phyloP scores from a whole-genome alignment of 73 alveolate species.

The Stentor coeruleus region DNA sequence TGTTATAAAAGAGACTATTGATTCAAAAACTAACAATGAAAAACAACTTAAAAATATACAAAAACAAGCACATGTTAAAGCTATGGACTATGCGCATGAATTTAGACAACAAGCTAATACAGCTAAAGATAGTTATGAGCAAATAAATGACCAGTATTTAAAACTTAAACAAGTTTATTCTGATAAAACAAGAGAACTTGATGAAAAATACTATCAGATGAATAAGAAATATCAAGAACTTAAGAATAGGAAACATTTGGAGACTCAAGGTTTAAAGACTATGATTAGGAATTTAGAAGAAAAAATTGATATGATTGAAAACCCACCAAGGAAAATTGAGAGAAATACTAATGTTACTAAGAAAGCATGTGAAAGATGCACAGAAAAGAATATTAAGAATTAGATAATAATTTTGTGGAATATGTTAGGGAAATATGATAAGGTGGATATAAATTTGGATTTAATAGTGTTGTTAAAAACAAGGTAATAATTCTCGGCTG shows the following conservation, averaged over 20 bases:
- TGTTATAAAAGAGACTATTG: not conserved
- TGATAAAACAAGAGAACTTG: not conserved
- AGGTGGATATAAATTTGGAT: too few species aligned
- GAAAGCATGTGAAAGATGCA: not conserved
- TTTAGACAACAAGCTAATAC: slow-evolving; percentile 1
- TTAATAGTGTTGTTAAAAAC: too few species aligned
- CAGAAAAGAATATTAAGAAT: not conserved
- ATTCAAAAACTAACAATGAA: not conserved
- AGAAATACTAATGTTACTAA: too few species aligned
- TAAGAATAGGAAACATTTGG: not conserved
- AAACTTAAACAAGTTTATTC: not conserved
- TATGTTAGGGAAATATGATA: too few species aligned
- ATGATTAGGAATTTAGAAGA: not conserved
- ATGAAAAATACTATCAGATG: not conserved
- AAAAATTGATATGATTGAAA: not conserved
- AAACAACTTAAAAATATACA: not conserved
- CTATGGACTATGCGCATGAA: slow-evolving; percentile 24
- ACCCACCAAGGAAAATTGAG: slow-evolving; percentile 4
- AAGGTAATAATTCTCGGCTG: too few species aligned
- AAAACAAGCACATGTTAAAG: not conserved
- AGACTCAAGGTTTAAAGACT: not conserved
- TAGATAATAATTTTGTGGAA: too few species aligned
- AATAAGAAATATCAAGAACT: not conserved
- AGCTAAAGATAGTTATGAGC: slow-evolving; percentile 1
- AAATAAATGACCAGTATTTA: not conserved